Base-by-base conservation (phyloP, 2,329 filamentous ascomycete species). In the Cladophialophora chaetospira region DNA sequence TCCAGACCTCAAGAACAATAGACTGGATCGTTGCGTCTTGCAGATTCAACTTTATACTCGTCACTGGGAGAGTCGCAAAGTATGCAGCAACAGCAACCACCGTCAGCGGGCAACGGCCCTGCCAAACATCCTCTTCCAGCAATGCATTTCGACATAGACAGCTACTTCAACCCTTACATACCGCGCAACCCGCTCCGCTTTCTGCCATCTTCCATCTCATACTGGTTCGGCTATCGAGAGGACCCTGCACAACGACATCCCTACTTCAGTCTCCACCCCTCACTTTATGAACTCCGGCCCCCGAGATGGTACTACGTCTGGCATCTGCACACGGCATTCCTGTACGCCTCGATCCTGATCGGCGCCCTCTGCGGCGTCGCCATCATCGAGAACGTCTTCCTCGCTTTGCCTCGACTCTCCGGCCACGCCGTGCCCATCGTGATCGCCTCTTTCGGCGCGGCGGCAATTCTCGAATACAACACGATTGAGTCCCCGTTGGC, bases 401-500 rank as follows among this genome's bases (percentile, higher is more conserved):
- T 75, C 50, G 76, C 79, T 42, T 77, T 88, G 1, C 76, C 81
- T 0, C 72, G 74, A 0, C 84, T 89, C 43, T 68, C 77, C 28
- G 69, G 73, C 5, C 77, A 79, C 52, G 76, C 78, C 25, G 79
- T 77, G 0, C 85, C 86, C 0, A 74, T 84, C 9, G 81, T 89
- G n/a, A 77, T 90, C 59, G 87, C 80, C 49, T 88, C 85, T 70
- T 88, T 89, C 70, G 88, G 88, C 49, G 88, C 88, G 3, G 84
- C 87, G 2, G 88, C 88, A 11, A 86, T 91, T n/a, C 80, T 91
- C 33, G 82, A 88, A 66, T 91, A 88, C 71, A 85, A 86, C 65
- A 79, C 83, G 44, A 86, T 90, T 63, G 84, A 88, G 47, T 87
- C 87, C 0, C 87, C 88, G 0, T 80, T 91, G 25, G 79, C 88